Evolutionary conservation across 2,329 filamentous ascomycete species (phyloP).

Genomic region (Alternaria burnsii): DNA sequence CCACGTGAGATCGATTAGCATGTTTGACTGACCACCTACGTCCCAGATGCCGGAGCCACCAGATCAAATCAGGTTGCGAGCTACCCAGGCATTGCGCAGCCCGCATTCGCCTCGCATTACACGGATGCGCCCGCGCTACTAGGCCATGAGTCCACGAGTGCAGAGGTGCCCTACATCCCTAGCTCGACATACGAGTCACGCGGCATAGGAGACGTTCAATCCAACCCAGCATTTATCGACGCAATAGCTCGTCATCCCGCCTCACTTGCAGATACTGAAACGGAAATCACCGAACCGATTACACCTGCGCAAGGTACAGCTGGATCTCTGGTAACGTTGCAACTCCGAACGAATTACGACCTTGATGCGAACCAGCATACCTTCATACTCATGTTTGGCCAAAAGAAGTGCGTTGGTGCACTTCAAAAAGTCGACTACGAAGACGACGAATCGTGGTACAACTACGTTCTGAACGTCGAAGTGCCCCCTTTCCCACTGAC

Average conservation of each 20-base stretch:
- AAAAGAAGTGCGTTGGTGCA: constrained; percentile 73
- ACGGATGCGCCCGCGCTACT: constrained; percentile 59
- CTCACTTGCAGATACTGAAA: constrained; percentile 55
- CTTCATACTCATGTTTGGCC: constrained; percentile 79
- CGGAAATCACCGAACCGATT: constrained; percentile 70
- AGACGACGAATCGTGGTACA: constrained; percentile 68
- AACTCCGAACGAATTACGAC: constrained; percentile 79
- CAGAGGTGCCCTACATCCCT: constrained; percentile 57
- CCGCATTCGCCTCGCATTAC: constrained; percentile 60
- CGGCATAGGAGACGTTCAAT: constrained; percentile 50
- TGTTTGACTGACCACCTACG: constrained; percentile 57
- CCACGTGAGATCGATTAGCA: constrained; percentile 50
- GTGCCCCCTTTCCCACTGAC: constrained; percentile 72
- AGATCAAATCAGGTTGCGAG: constrained; percentile 66
- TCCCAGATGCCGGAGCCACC: constrained; percentile 66
- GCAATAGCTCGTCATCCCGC: constrained; percentile 64
- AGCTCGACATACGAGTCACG: constrained; percentile 60
- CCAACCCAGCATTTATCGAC: constrained; percentile 64
- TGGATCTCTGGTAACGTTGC: constrained; percentile 76
- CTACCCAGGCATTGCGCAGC: constrained; percentile 59
- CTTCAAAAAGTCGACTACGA: constrained; percentile 68
- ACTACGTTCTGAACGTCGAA: constrained; percentile 76
- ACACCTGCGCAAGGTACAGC: constrained; percentile 72
- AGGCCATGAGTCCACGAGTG: constrained; percentile 58
- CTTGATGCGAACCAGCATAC: constrained; percentile 65